Evolutionary conservation across 352 stramenopile genomes (phyloP).

Genomic region (Thraustotheca clavata): DNA sequence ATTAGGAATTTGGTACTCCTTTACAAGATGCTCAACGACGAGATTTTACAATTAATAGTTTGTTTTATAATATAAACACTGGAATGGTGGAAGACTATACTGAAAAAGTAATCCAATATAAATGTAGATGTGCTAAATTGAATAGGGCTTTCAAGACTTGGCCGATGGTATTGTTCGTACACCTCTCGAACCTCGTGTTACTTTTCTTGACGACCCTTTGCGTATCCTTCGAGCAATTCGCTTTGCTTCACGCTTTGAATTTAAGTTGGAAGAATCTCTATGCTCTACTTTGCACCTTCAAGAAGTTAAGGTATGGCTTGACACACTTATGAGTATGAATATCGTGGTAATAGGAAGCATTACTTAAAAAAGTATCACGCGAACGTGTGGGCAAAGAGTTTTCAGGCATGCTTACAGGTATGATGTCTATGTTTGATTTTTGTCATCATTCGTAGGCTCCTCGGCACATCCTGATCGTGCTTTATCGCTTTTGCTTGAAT

Average conservation of each 20-base stretch:
- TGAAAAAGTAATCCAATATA: constrained; percentile 22
- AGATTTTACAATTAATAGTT: constrained; percentile 98
- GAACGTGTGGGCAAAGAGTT: constrained; percentile 77
- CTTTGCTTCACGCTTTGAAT: constrained; percentile 94
- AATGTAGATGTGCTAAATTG: constrained; percentile 16
- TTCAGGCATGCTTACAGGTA: constrained; percentile 41
- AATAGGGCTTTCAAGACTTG: constrained; percentile 88
- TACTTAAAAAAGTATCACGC: constrained; percentile 67
- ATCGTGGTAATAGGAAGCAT: constrained; percentile 26
- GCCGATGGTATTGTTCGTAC: constrained; percentile 86
- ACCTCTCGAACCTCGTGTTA: constrained; percentile 89
- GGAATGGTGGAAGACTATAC: constrained; percentile 95
- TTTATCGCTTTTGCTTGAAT: constrained; percentile 43
- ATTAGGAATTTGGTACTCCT: constrained; percentile 62
- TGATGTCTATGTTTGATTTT: background rate
- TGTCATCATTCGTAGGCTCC: constrained; percentile 25
- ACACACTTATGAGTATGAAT: background rate
- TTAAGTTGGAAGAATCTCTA: constrained; percentile 82
- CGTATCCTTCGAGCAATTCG: constrained; percentile 92
- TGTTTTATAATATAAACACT: constrained; percentile 98
- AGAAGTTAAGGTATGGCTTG: constrained; percentile 35
- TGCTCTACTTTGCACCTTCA: constrained; percentile 47
- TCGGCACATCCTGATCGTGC: constrained; percentile 54
- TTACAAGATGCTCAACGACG: constrained; percentile 81
- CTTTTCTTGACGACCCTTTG: constrained; percentile 96